phyloP scores from a whole-genome alignment of 768 basidiomycete species.

The Termitomyces sp. region DNA sequence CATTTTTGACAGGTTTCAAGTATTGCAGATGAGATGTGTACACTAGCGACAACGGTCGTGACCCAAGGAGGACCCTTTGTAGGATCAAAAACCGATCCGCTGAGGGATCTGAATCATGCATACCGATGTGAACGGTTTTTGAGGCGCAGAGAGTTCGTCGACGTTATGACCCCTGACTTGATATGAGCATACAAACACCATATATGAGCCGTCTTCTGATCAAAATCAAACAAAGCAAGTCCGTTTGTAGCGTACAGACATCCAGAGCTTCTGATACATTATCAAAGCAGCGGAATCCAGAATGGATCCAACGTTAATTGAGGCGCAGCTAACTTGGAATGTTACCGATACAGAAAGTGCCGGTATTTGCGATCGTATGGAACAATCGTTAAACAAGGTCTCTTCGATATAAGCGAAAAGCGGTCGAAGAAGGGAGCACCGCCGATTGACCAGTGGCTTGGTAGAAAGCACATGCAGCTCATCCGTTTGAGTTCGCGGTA shows the following conservation, averaged over 20 bases:
- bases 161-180: neutral
- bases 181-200: neutral
- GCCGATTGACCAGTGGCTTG: neutral
- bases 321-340: neutral
- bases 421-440: neutral
- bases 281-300: neutral
- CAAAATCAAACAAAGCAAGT: neutral
- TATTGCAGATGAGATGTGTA: neutral
- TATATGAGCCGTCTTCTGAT: neutral
- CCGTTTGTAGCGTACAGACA: neutral
- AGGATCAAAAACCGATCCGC: neutral
- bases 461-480: neutral
- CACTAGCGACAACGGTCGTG: neutral
- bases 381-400: neutral
- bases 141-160: neutral
- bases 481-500: neutral
- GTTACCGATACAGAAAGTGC: constrained; percentile 1
- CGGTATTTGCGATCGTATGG: neutral
- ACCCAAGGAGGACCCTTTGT: neutral
- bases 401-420: neutral
- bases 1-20: neutral
- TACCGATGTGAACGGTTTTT: too few species aligned
- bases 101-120: neutral
- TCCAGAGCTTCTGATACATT: neutral
- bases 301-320: neutral